Evolutionary conservation across 139 green algal genomes (phyloP).

Genomic region (Coelastrella sp.): DNA sequence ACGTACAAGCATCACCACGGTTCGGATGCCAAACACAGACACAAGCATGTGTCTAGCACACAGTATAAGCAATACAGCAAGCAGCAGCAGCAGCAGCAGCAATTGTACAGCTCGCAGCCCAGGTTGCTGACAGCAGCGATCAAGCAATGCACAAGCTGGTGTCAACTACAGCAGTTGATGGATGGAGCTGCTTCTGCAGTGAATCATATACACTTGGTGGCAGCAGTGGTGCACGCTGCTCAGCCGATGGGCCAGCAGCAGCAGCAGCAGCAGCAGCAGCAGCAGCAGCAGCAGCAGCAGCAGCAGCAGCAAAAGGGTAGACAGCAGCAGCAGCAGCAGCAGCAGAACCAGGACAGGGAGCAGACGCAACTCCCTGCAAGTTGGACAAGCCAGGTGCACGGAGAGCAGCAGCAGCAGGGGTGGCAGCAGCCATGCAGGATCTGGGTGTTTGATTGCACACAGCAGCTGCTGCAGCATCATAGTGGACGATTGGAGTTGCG

Average conservation of each 20-base stretch:
- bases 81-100: slow-evolving; percentile 24
- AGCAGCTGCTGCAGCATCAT: slow-evolving; percentile 28
- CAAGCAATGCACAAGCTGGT: slow-evolving; percentile 10
- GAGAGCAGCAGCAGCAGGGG: background rate
- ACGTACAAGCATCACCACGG: no score
- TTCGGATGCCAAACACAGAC: no score
- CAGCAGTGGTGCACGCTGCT: slow-evolving; percentile 22
- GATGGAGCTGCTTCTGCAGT: background rate
- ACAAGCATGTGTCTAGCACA: background rate
- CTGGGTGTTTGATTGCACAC: background rate
- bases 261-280: no score
- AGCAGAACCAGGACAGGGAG: background rate
- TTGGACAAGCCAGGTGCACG: no score
- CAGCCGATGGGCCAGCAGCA: slow-evolving; percentile 13
- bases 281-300: no score
- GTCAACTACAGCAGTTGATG: slow-evolving; percentile 8
- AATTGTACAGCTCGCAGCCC: background rate
- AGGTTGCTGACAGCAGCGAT: slow-evolving; percentile 9
- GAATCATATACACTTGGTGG: slow-evolving; percentile 48
- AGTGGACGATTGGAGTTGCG: background rate
- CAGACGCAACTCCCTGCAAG: no score
- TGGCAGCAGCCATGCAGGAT: background rate
- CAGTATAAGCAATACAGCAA: background rate
- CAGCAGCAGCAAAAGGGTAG: slow-evolving; percentile 1
- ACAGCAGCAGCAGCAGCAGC: background rate